Evolutionary conservation across 2,329 filamentous ascomycete species (phyloP), one percentile per base, ranked within the genome.

Genomic region (Penicillium psychrosexuale): DNA sequence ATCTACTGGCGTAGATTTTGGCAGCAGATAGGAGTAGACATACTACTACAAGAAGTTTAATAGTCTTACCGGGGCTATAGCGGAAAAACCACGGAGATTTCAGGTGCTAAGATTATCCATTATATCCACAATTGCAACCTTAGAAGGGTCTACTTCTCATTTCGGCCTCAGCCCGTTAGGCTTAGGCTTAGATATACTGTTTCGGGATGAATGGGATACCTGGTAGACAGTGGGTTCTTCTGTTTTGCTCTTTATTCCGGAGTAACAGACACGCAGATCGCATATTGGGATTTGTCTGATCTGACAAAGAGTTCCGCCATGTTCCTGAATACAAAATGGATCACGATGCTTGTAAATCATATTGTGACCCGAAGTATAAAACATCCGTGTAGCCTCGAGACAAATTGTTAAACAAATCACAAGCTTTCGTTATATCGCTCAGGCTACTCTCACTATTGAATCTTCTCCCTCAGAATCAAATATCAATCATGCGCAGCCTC

Each of bases 401-500:
- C 7, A 43, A 30, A 31, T 15, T 30, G 19, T 3, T 22, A 22
- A 13, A 19, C 27, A 50, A 37, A 34, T 17, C 5, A 22, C 11
- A 7, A 7, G 5, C 8, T 7, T 27, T 12, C 31, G 24, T 30
- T 30, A 24, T 30, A 37, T n/a, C 24, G 12, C 15, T 12, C 17
- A 8, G 22, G 24, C 27, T 7, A 12, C 24, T 17, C 22, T 17
- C 22, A 9, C 8, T 24, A 1, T 24, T 30, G 6, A n/a, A 7
- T 13, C 1, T 15, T n/a, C 17, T 39, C 13, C 17, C 42, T 9
- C 7, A 42, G 2, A 5, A 4, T 5, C 40, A 15, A 15, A 28
- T 19, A 46, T 47, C 42, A 53, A 51, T 34, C 42, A 62, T 62
- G 60, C 59, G 54, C 47, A 56, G 44, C 24, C 39, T 62, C 34